Evolutionary conservation across 2,329 filamentous ascomycete species (phyloP).

Genomic region (Lachnum nothofagi): DNA sequence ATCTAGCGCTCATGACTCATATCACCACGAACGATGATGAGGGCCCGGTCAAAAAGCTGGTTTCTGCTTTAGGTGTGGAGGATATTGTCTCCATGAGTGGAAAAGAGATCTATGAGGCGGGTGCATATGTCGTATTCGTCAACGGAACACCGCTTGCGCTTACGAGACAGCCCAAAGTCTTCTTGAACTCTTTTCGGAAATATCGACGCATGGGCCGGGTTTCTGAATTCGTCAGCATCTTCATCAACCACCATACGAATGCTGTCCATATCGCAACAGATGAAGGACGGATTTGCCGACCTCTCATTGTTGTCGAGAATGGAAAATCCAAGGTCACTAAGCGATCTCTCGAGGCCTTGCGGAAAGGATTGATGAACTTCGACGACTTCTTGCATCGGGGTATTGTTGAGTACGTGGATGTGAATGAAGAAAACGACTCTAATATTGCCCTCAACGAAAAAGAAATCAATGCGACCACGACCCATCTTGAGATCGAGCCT

Average conservation of each 20-base stretch:
- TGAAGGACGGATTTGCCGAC: conserved; percentile 92
- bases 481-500: conserved; percentile 94
- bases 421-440: conserved; percentile 96
- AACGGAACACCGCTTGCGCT: conserved; percentile 92
- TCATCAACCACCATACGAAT: conserved; percentile 87
- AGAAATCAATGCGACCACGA: conserved; percentile 76
- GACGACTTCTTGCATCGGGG: conserved; percentile 90
- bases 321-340: conserved; percentile 73
- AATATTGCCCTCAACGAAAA: conserved; percentile 86
- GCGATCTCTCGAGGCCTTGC: conserved; percentile 73
- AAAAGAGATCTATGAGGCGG: conserved; percentile 77
- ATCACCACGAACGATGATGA: conserved; percentile 97
- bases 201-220: conserved; percentile 86
- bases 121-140: conserved; percentile 84
- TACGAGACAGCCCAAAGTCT: conserved; percentile 79
- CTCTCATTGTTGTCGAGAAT: conserved; percentile 91
- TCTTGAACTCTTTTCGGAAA: conserved; percentile 77
- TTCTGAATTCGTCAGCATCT: conserved; percentile 93
- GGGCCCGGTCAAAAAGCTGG: conserved; percentile 77
- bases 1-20: conserved; percentile 96
- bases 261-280: conserved; percentile 95
- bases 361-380: conserved; percentile 79
- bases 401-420: conserved; percentile 91
- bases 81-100: conserved; percentile 76
- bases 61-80: conserved; percentile 80